A percentile compares a stretch with the other conserved stretches of the same genome.
phyloP scores from a whole-genome alignment of 108 stramenopile genomes.

The Nannochloropsis oceanica region DNA sequence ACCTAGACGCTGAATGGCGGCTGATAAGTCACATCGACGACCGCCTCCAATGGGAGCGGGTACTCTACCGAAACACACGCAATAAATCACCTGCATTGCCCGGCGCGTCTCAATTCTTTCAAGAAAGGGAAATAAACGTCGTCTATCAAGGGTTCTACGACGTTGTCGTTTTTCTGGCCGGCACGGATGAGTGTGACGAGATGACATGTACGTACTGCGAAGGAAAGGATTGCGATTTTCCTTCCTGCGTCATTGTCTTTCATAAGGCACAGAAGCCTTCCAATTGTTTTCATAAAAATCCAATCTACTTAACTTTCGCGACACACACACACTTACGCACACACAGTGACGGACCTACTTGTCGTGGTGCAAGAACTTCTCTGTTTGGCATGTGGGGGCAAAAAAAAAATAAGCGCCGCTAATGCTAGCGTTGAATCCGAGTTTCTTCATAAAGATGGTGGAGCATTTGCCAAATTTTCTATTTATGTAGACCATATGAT shows the following conservation, averaged over 20 bases:
- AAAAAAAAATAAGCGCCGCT: not conserved
- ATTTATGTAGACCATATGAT: not conserved
- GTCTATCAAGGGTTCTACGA: not conserved
- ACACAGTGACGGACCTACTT: not conserved
- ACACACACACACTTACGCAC: not conserved
- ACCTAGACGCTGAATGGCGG: too few species aligned
- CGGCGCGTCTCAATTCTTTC: not conserved
- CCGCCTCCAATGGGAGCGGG: not conserved
- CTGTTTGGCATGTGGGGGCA: not conserved
- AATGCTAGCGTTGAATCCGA: not conserved
- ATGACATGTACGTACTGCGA: not conserved
- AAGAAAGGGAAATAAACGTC: not conserved
- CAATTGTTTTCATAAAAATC: too few species aligned
- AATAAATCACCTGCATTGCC: not conserved
- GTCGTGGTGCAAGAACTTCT: not conserved
- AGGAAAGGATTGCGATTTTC: not conserved
- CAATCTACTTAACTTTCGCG: too few species aligned
- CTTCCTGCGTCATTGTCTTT: not conserved
- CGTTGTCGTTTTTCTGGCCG: not conserved
- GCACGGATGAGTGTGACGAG: not conserved
- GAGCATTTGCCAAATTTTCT: not conserved
- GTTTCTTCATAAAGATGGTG: not conserved
- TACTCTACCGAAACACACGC: not conserved
- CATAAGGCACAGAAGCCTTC: too few species aligned
- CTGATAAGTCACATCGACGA: not conserved